Evolutionary conservation across 2,329 filamentous ascomycete genomes (phyloP).

Genomic region (Exophiala sp.): DNA sequence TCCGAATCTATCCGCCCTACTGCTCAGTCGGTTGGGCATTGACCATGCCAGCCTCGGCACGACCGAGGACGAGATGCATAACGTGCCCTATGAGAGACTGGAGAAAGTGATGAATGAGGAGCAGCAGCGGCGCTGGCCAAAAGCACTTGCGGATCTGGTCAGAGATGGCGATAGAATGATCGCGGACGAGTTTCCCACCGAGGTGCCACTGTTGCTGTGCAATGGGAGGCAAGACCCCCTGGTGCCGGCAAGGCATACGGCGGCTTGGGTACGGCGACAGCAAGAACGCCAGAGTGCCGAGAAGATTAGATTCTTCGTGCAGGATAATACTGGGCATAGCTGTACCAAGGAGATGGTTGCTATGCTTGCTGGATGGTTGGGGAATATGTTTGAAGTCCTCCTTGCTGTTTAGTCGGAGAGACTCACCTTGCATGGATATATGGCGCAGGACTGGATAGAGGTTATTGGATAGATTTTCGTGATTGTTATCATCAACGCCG

Average conservation of each 20-base stretch:
- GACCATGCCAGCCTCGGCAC: neutral
- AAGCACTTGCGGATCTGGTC: neutral
- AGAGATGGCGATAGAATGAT: neutral
- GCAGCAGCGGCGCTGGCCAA: neutral
- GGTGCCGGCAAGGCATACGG: neutral
- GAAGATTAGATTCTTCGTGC: neutral
- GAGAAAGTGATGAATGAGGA: neutral
- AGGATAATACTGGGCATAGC: conserved; percentile 5
- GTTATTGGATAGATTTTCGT: no score
- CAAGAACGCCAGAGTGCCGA: neutral
- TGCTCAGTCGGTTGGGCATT: neutral
- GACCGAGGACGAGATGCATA: no score
- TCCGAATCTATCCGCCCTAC: neutral
- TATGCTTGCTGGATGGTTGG: conserved; percentile 1
- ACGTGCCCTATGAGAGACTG: neutral
- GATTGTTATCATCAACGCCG: no score
- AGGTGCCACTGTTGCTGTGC: neutral
- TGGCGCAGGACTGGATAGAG: no score
- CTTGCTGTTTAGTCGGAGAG: no score
- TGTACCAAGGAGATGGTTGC: conserved; percentile 7
- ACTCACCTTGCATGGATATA: no score
- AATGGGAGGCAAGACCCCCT: neutral
- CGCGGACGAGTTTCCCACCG: neutral
- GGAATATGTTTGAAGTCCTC: neutral
- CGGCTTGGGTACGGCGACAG: neutral